Base-by-base conservation (phyloP, 202 grass and related monocot species). In the Zizania palustris region DNA sequence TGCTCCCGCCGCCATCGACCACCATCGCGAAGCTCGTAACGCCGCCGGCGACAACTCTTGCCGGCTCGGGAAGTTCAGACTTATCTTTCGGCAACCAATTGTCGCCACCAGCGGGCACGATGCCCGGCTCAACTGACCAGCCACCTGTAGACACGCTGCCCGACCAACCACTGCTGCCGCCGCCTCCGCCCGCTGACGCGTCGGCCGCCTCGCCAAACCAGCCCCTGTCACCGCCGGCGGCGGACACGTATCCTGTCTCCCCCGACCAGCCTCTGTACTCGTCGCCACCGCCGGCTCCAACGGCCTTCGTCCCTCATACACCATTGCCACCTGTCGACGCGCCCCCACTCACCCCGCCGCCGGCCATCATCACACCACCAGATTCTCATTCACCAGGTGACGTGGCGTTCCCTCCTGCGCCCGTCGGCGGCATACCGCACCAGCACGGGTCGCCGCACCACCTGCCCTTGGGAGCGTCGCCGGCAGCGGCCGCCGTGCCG, bases 241-340 rank as follows among this genome's bases (percentile, higher is more conserved):
- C 38, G 0, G 64, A 62, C 54, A 61, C 11, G 14, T 34, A 65
- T 33, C 81, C 72, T 18, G 35, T 69, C 55, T 69, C 71, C 3
- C 76, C 69, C 3, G 83, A 85, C 16, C 55, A 56, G 63, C 83
- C 77, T 12, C 45, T 57, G 64, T 69, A 69, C 64, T 57, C 77
- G 1, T 70, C 77, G 14, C 85, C 79, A 9, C 79, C 79, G 10
- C 79, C 73, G 14, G 72, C 60, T 13, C 59, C 79, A 1, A 38
- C 72, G 0, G 15, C 58, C n/a, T 65, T 34, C 15, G 57, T 43
- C 6, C 72, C 71, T 13, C 56, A 56, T 44, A 16, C 72, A 57
- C 67, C 85, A 22, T 7, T 62, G 53, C 62, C 74, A 34, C 73
- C 74, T 22, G 53, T 83, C 45, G 74, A 71, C 54, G 60, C 49